Percentiles rank a stretch among this genome's conserved stretches.
phyloP scores from a whole-genome alignment of 805 yeast species.

The Yarrowia sp. region DNA sequence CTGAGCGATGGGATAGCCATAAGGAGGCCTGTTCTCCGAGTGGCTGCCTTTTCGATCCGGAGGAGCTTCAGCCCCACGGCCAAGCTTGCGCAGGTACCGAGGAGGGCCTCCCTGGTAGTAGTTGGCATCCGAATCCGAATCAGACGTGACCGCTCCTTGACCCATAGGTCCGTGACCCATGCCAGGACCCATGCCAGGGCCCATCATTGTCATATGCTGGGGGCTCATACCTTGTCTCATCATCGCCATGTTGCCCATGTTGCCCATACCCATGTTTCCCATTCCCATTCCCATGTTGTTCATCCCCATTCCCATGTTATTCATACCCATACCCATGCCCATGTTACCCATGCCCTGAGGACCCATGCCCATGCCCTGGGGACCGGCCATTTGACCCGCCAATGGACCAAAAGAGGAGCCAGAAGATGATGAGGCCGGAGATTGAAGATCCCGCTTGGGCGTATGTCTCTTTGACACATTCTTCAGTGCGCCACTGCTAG shows the following conservation, averaged over 20 bases:
- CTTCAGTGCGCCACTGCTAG: not conserved
- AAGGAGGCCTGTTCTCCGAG: constrained; percentile 1
- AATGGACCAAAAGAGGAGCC: not conserved
- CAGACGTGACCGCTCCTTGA: not conserved
- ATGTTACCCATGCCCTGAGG: not conserved
- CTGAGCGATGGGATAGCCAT: constrained; percentile 1
- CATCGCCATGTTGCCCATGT: constrained; percentile 10
- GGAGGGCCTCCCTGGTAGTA: constrained; percentile 17
- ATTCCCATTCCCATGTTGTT: not conserved
- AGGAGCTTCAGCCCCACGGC: not conserved
- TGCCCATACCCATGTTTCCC: not conserved
- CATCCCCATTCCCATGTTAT: not conserved
- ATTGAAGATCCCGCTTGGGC: constrained; percentile 9
- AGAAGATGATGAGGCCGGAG: not conserved
- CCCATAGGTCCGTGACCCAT: not conserved
- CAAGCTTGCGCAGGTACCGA: not conserved
- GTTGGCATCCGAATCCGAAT: constrained; percentile 2
- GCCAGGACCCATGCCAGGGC: not conserved
- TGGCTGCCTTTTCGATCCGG: not conserved
- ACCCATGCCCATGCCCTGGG: not conserved
- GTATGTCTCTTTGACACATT: constrained; percentile 9
- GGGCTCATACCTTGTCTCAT: constrained; percentile 7
- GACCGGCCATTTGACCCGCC: not conserved
- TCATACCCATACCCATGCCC: not conserved
- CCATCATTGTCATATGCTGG: constrained; percentile 7